Conservation (phyloP, 345 rosid species). For the Bruguiera sexangula region DNA sequence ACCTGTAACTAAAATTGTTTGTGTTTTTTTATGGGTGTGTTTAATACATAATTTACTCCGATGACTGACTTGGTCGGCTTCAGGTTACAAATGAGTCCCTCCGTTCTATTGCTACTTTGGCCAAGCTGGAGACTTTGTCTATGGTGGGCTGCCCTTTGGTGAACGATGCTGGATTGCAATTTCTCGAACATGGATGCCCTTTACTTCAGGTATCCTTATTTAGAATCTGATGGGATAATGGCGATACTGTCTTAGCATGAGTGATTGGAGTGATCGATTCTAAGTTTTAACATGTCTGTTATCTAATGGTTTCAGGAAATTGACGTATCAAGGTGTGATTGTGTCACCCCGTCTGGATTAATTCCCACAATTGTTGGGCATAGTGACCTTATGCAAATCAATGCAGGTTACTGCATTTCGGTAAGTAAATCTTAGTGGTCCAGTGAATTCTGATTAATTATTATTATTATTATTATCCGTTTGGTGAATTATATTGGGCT, state of each 20-base stretch:
- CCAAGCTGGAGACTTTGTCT: slow-evolving; percentile 57
- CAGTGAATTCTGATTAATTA: not conserved
- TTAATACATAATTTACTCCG: slow-evolving; percentile 1
- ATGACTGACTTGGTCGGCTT: slow-evolving; percentile 21
- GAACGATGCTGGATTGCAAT: slow-evolving; percentile 60
- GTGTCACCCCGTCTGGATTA: slow-evolving; percentile 53
- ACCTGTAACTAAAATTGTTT: not conserved
- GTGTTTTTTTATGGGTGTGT: not conserved
- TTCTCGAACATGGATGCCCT: slow-evolving; percentile 61
- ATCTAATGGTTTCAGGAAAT: slow-evolving; percentile 41
- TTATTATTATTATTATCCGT: not conserved
- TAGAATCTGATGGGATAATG: not conserved
- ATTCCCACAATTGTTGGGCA: slow-evolving; percentile 55
- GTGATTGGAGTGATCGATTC: not conserved
- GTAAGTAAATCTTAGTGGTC: slow-evolving; percentile 42
- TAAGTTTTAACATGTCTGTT: not conserved
- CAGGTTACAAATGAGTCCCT: slow-evolving; percentile 77
- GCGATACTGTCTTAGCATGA: not conserved
- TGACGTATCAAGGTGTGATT: slow-evolving; percentile 75
- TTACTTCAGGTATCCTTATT: slow-evolving; percentile 49
- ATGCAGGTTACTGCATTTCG: slow-evolving; percentile 58
- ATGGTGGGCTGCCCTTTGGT: slow-evolving; percentile 61
- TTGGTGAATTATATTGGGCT: slow-evolving; percentile 7
- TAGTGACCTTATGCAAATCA: slow-evolving; percentile 46
- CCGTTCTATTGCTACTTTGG: slow-evolving; percentile 53